A percentile compares a stretch with the other conserved stretches of the same genome.
These are phyloP conservation scores for Tuber borchii DNA, from an alignment of 495 filamentous ascomycete genomes.

Conservation along the genomic window DNA sequence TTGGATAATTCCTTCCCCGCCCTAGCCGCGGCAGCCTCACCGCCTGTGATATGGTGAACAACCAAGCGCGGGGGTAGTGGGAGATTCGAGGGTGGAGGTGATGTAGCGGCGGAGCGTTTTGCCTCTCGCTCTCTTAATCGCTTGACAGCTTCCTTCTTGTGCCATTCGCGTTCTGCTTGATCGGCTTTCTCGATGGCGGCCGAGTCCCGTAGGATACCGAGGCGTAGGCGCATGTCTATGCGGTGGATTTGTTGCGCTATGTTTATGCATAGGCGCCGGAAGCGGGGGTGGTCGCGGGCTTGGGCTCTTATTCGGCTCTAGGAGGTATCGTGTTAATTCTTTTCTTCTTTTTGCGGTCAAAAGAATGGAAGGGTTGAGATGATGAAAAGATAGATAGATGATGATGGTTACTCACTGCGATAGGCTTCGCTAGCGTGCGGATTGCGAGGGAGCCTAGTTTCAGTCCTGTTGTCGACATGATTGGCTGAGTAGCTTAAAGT, in stretches of 20 bases:
- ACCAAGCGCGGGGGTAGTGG: slow-evolving; percentile 19
- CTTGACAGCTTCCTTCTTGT: slow-evolving; percentile 42
- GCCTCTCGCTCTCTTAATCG: slow-evolving; percentile 35
- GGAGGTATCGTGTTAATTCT: background rate
- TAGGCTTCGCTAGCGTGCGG: slow-evolving; percentile 64
- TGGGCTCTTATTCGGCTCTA: slow-evolving; percentile 92
- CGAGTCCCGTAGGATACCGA: slow-evolving; percentile 75
- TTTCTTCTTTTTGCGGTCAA: slow-evolving; percentile 3
- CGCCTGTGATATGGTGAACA: slow-evolving; percentile 29
- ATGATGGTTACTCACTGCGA: slow-evolving; percentile 52
- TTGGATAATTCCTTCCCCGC: background rate
- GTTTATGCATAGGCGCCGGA: slow-evolving; percentile 63
- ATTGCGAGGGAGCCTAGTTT: slow-evolving; percentile 64
- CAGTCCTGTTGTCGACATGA: slow-evolving; percentile 58
- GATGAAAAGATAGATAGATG: slow-evolving; percentile 40
- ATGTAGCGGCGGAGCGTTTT: slow-evolving; percentile 49
- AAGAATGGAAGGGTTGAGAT: slow-evolving; percentile 44
- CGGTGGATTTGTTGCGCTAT: slow-evolving; percentile 85
- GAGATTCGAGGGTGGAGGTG: slow-evolving; percentile 43
- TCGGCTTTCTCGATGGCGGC: slow-evolving; percentile 63
- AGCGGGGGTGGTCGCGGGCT: slow-evolving; percentile 87
- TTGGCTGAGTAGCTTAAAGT: background rate
- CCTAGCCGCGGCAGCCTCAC: slow-evolving; percentile 8
- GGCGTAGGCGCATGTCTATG: slow-evolving; percentile 84
- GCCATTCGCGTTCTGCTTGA: slow-evolving; percentile 55